Evolutionary conservation across 805 yeast genomes (phyloP), one percentile per base, ranked within the genome.

Genomic region (Allodekkera sacchari): DNA sequence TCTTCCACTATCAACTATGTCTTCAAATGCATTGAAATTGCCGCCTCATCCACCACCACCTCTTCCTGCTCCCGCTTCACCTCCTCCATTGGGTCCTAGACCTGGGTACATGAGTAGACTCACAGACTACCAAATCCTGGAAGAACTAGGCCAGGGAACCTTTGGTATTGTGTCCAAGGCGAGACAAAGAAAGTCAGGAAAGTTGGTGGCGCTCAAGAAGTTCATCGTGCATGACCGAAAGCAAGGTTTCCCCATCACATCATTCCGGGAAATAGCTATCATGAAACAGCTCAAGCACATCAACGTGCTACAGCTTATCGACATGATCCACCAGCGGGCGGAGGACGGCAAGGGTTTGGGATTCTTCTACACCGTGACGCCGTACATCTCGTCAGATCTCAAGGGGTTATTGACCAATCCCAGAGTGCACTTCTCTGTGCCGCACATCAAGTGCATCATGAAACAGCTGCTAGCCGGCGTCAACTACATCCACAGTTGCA

Each of bases 191-290:
- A 55, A 67, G n/a, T 58, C 77, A 1, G 64, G 70, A 4, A 62
- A 69, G 27, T 46, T 75, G 11, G 96, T 89, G 13, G 99, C 99
- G 1, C 64, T 94, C 44, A 92, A 92, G 56, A 83, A 79, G 50
- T 71, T 92, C 29, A 61, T 87, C n/a, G 68, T 83, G 39, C 87
- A 77, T 48, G 74, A 78, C 31, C 80, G 77, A 26, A 77, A 77
- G 42, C 88, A 82, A 45, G 81, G 83, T 22, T 87, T 89, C 50
- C 97, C 98, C 2, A 77, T 92, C 18, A 92, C 98, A 0, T 96
- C 97, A 2, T 73, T 88, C 56, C 69, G 99, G 39, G 99, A 92
- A 50, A 87, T 89, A 36, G 71, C 79, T 12, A 83, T 87, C 15
- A 63, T 92, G 55, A 84, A 83, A 55, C 64, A 66, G 30, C 61